These are phyloP conservation scores for Phytophthora pinifolia DNA, from an alignment of 352 stramenopile genomes.

Conservation along the genomic window DNA sequence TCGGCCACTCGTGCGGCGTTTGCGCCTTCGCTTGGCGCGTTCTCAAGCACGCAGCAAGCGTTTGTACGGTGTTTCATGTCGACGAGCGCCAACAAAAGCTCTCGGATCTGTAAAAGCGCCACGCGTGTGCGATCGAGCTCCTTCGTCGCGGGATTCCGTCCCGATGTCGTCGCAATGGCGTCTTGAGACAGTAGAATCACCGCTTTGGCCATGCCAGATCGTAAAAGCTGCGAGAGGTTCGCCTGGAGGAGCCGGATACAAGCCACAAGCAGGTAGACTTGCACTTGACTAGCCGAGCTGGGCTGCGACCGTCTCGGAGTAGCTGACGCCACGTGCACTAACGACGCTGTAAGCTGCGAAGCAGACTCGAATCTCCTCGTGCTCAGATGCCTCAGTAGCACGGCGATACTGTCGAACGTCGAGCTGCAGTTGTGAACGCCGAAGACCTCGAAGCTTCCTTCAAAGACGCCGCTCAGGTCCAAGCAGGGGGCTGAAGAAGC, in stretches of 20 bases:
- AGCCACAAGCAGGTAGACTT: conserved; percentile 67
- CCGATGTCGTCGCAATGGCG: not conserved
- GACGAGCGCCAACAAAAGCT: conserved; percentile 32
- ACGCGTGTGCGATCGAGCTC: conserved; percentile 21
- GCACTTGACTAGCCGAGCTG: conserved; percentile 21
- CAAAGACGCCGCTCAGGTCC: conserved; percentile 27
- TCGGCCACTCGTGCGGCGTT: conserved; percentile 28
- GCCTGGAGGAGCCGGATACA: conserved; percentile 73
- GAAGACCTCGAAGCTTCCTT: conserved; percentile 44
- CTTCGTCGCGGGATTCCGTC: conserved; percentile 10
- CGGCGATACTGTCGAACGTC: conserved; percentile 45
- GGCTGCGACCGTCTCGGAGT: conserved; percentile 10
- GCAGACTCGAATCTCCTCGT: conserved; percentile 34
- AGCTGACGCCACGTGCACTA: not conserved
- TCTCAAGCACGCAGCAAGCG: conserved; percentile 23
- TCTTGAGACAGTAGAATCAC: conserved; percentile 28
- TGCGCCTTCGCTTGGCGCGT: conserved; percentile 16
- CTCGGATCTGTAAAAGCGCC: conserved; percentile 34
- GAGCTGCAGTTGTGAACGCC: conserved; percentile 44
- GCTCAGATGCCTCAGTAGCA: conserved; percentile 45
- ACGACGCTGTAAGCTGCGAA: conserved; percentile 11
- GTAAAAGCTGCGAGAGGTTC: conserved; percentile 72
- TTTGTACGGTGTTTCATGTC: conserved; percentile 34
- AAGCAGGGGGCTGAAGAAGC: not conserved
- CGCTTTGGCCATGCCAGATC: conserved; percentile 48